Evolutionary conservation across 306 rosid genomes (phyloP).

Genomic region (Sindora glabra): DNA sequence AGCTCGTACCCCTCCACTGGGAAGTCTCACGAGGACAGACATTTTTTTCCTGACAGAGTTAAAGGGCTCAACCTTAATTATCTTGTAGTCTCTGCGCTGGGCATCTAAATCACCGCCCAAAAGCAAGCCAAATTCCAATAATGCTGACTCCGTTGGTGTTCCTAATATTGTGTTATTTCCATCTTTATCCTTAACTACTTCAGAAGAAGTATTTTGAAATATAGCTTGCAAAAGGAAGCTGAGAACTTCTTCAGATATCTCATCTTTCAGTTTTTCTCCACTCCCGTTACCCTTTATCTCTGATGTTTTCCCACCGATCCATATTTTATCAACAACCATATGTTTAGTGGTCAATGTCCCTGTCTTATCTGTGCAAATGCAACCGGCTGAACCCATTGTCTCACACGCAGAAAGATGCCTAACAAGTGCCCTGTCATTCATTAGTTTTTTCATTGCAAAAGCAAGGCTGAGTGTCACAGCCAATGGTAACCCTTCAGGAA

Average conservation of each 20-base stretch:
- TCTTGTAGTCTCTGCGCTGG: slow-evolving; percentile 36
- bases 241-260: slow-evolving; percentile 39
- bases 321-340: slow-evolving; percentile 70
- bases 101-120: slow-evolving; percentile 62
- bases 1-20: slow-evolving; percentile 53
- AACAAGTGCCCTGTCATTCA: slow-evolving; percentile 83
- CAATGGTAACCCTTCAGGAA: slow-evolving; percentile 95
- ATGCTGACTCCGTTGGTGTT: slow-evolving; percentile 87
- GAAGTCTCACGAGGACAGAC: slow-evolving; percentile 77
- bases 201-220: slow-evolving; percentile 76
- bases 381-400: slow-evolving; percentile 93
- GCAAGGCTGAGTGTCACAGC: slow-evolving; percentile 99
- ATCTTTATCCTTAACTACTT: slow-evolving; percentile 56
- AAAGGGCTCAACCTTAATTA: slow-evolving; percentile 80
- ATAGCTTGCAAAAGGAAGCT: slow-evolving; percentile 59
- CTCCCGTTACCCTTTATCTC: slow-evolving; percentile 42
- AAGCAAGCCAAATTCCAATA: slow-evolving; percentile 69
- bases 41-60: slow-evolving; percentile 87
- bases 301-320: slow-evolving; percentile 48
- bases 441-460: slow-evolving; percentile 91
- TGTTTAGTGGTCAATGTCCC: slow-evolving; percentile 91
- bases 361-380: slow-evolving; percentile 97
- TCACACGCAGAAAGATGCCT: slow-evolving; percentile 97
- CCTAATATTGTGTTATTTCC: slow-evolving; percentile 65
- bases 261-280: slow-evolving; percentile 34